A percentile compares a stretch with the other conserved stretches of the same genome.
Conservation (phyloP, 2,329 filamentous ascomycete genomes). For the Rhynchosporium secalis region DNA sequence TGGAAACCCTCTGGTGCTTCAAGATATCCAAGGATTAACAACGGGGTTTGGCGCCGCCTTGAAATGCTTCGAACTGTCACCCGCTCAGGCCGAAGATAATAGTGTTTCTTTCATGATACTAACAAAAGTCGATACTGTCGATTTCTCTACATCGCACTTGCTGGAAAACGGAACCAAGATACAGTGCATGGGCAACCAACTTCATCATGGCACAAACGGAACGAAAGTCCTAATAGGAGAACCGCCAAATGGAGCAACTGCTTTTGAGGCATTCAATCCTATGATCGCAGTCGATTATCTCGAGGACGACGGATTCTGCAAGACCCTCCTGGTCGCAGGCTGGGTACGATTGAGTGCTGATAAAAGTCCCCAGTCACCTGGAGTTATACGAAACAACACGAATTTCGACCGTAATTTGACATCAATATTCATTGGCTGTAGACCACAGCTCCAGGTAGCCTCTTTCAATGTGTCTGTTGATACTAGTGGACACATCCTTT, state of each 20-base stretch:
- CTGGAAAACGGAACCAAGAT: slow-evolving; percentile 1
- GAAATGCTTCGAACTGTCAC: slow-evolving; percentile 38
- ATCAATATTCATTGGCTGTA: slow-evolving; percentile 41
- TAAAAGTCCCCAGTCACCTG: background rate
- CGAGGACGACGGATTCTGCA: slow-evolving; percentile 23
- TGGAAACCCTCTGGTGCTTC: slow-evolving; percentile 6
- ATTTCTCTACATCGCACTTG: slow-evolving; percentile 5
- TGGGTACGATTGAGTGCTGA: slow-evolving; percentile 23
- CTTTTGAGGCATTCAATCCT: slow-evolving; percentile 16
- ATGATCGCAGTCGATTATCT: slow-evolving; percentile 10
- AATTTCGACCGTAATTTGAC: background rate
- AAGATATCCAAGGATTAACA: slow-evolving; percentile 34
- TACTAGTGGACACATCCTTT: slow-evolving; percentile 37
- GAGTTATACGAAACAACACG: background rate
- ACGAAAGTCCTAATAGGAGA: background rate
- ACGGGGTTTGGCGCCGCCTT: slow-evolving; percentile 41
- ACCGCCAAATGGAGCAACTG: slow-evolving; percentile 4
- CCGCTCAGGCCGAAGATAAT: slow-evolving; percentile 4
- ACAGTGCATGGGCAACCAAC: background rate
- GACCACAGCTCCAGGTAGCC: slow-evolving; percentile 38
- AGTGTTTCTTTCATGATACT: background rate
- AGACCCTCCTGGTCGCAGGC: slow-evolving; percentile 17
- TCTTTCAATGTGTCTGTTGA: slow-evolving; percentile 42
- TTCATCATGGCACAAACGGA: background rate
- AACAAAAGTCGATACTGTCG: background rate